Conservation (phyloP, 805 yeast genomes). For the Sugiyamaella mastotermitis region DNA sequence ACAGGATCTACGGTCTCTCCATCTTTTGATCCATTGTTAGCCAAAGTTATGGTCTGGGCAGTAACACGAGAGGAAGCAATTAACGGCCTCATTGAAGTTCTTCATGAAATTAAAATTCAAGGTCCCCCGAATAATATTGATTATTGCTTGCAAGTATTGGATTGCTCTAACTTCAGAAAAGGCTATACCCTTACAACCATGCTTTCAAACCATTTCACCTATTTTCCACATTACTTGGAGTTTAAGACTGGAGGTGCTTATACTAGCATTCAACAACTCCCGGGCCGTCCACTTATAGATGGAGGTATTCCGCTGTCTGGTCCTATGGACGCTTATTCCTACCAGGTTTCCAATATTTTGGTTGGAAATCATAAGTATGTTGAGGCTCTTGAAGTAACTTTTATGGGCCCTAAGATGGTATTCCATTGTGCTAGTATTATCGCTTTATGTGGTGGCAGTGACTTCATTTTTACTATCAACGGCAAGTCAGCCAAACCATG, state of each 20-base stretch:
- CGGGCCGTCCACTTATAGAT: slow-evolving; percentile 76
- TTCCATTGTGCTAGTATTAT: slow-evolving; percentile 77
- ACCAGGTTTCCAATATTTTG: slow-evolving; percentile 78
- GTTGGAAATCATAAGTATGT: slow-evolving; percentile 79
- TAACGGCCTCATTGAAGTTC: too few species aligned
- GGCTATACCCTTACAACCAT: slow-evolving; percentile 83
- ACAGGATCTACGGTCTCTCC: too few species aligned
- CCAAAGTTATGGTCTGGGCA: too few species aligned
- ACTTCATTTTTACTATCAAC: slow-evolving; percentile 57
- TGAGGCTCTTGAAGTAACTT: slow-evolving; percentile 87
- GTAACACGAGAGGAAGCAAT: too few species aligned
- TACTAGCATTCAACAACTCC: slow-evolving; percentile 92
- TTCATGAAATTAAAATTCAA: too few species aligned
- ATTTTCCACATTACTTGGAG: slow-evolving; percentile 79
- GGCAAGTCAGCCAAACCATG: slow-evolving; percentile 52
- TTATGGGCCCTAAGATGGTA: slow-evolving; percentile 75
- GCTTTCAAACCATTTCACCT: slow-evolving; percentile 63
- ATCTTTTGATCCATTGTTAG: too few species aligned
- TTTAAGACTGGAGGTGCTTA: slow-evolving; percentile 84
- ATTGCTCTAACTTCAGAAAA: too few species aligned
- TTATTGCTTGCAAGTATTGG: too few species aligned
- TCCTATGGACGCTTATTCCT: slow-evolving; percentile 91
- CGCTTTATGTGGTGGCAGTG: slow-evolving; percentile 78
- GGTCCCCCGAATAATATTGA: too few species aligned
- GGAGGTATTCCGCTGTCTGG: slow-evolving; percentile 98